Conservation (phyloP, 371 early-diverging fungal species). For the Massospora cicadina region DNA sequence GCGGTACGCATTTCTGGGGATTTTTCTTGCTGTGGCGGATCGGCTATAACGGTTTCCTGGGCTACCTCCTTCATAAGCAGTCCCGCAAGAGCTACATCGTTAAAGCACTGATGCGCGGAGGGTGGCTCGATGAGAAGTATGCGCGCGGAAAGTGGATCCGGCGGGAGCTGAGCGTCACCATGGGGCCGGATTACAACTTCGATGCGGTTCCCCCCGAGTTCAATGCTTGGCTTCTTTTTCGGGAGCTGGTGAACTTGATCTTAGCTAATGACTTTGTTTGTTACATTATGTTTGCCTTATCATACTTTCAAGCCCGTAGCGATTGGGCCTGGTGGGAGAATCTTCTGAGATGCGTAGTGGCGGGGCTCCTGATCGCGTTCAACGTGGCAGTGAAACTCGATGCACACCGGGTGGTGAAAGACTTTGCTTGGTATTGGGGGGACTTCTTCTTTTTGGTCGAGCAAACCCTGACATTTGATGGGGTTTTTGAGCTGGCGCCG, state of each 20-base stretch:
- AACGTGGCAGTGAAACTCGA: constrained; percentile 92
- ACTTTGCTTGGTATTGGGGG: constrained; percentile 98
- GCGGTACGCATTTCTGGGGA: constrained; percentile 35
- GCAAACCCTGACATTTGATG: constrained; percentile 73
- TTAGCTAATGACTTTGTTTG: constrained; percentile 78
- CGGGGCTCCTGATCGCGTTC: constrained; percentile 58
- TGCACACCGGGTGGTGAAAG: constrained; percentile 89
- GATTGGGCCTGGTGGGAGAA: constrained; percentile 29
- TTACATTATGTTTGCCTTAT: constrained; percentile 68
- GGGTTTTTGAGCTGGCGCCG: constrained; percentile 90
- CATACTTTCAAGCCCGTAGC: constrained; percentile 33
- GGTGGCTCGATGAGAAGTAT: constrained; percentile 35
- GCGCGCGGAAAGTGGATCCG: constrained; percentile 34
- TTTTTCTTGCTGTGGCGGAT: constrained; percentile 73
- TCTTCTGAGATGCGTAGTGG: constrained; percentile 52
- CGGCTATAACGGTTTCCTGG: constrained; percentile 74
- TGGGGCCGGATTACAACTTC: constrained; percentile 71
- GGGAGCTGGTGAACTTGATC: constrained; percentile 82
- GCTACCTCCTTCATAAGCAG: constrained; percentile 61
- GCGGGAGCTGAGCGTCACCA: constrained; percentile 54
- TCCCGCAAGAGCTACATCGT: constrained; percentile 53
- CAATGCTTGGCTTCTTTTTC: constrained; percentile 88
- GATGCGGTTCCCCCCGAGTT: constrained; percentile 76
- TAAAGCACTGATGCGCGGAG: constrained; percentile 33
- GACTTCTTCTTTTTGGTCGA: constrained; percentile 92